Conservation (phyloP, 257 asterid genomes). For the Plectranthus barbatus region DNA sequence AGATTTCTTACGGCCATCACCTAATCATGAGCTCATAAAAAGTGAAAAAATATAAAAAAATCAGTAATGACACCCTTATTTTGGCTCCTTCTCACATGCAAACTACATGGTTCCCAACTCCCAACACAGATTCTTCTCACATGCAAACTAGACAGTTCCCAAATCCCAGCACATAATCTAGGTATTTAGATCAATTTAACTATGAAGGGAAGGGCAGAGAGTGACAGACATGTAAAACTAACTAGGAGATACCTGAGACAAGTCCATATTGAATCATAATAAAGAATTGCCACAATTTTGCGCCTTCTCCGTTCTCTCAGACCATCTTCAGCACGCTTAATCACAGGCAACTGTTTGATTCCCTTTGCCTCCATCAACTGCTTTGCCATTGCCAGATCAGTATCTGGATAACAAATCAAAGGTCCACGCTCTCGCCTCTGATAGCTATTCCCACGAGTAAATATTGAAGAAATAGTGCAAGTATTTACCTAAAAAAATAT, state of each 20-base stretch:
- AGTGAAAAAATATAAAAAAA: neutral
- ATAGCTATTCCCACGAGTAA: slow-evolving; percentile 73
- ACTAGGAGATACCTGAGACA: slow-evolving; percentile 51
- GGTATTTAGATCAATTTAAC: too few species aligned
- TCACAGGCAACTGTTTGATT: slow-evolving; percentile 82
- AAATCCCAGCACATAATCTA: too few species aligned
- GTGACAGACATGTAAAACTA: neutral
- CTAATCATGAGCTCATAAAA: neutral
- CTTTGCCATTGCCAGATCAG: slow-evolving; percentile 78
- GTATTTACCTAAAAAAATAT: slow-evolving; percentile 42
- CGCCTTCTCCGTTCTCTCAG: slow-evolving; percentile 63
- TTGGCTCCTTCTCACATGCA: neutral
- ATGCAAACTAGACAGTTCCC: too few species aligned
- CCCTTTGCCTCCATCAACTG: slow-evolving; percentile 98
- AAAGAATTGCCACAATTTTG: slow-evolving; percentile 51
- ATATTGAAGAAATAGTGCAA: slow-evolving; percentile 63
- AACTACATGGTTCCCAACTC: too few species aligned
- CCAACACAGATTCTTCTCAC: too few species aligned
- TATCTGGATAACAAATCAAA: slow-evolving; percentile 79
- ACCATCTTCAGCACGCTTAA: slow-evolving; percentile 53
- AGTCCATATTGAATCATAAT: slow-evolving; percentile 69
- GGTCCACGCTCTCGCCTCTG: slow-evolving; percentile 69
- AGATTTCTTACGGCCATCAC: too few species aligned
- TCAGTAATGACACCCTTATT: neutral
- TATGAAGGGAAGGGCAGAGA: too few species aligned